Conservation (phyloP, 768 basidiomycete genomes). For the Podaxis mareebaensis region DNA sequence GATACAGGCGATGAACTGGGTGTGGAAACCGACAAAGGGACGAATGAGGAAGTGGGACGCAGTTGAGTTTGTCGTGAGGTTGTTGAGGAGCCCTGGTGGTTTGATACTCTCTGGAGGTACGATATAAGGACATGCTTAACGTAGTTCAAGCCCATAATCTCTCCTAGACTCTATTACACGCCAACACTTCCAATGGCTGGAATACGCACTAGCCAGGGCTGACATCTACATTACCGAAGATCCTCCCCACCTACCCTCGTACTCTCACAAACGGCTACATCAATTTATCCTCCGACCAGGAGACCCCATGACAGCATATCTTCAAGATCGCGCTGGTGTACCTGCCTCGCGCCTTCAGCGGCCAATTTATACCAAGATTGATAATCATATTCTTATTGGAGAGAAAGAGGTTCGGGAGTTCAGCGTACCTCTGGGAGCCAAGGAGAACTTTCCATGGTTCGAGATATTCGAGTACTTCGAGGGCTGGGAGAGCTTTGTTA, state of each 20-base stretch:
- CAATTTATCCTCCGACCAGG: constrained; percentile 13
- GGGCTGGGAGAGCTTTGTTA: constrained; percentile 21
- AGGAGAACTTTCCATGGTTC: constrained; percentile 14
- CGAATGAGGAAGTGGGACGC: constrained; percentile 18
- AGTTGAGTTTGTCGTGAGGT: constrained; percentile 19
- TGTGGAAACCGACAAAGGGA: constrained; percentile 20
- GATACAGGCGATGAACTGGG: constrained; percentile 21
- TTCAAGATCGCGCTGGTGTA: constrained; percentile 19
- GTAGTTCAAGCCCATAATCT: neutral
- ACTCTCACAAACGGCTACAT: constrained; percentile 11
- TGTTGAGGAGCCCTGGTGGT: constrained; percentile 21
- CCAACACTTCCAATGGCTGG: constrained; percentile 17
- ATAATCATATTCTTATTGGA: constrained; percentile 20
- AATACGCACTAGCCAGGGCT: constrained; percentile 14
- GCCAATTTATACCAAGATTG: constrained; percentile 19
- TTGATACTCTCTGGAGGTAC: constrained; percentile 22
- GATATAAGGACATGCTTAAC: neutral
- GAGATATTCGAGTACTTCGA: constrained; percentile 18
- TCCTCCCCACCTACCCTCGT: constrained; percentile 10
- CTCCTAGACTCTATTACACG: constrained; percentile 7
- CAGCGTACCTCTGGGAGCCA: constrained; percentile 15
- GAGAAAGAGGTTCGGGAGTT: constrained; percentile 18
- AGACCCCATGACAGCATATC: constrained; percentile 17
- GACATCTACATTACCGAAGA: constrained; percentile 17
- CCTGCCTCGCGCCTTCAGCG: constrained; percentile 18